Conservation (phyloP, 2,329 filamentous ascomycete species). For the Plenodomus lindquistii region DNA sequence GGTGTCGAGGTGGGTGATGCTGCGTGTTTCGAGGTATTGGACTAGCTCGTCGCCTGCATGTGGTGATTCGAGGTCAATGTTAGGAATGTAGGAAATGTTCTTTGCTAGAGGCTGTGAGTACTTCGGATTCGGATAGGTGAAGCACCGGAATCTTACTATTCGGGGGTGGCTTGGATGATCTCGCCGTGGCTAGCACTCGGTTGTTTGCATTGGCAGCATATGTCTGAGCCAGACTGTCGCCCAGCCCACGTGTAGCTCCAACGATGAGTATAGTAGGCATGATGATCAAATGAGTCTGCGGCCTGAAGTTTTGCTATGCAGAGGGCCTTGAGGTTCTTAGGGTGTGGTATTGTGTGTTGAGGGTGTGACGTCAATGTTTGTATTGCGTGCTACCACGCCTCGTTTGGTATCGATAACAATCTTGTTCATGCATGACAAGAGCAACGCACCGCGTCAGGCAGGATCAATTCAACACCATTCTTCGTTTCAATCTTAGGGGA, state of each 20-base stretch:
- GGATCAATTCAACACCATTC: no score
- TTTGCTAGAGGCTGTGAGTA: constrained; percentile 15
- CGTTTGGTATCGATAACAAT: neutral
- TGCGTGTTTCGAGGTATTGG: constrained; percentile 51
- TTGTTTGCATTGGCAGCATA: constrained; percentile 55
- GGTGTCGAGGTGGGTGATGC: constrained; percentile 44
- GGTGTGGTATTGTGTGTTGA: neutral
- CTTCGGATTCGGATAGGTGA: fast-evolving
- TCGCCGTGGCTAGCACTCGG: constrained; percentile 63
- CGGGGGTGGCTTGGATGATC: constrained; percentile 52
- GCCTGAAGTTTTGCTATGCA: neutral
- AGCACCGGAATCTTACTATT: constrained; percentile 15
- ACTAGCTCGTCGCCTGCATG: constrained; percentile 47
- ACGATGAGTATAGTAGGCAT: constrained; percentile 61
- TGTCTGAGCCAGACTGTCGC: constrained; percentile 61
- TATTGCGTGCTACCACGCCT: neutral
- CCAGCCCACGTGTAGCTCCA: constrained; percentile 70
- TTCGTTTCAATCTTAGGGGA: no score
- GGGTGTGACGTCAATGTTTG: neutral
- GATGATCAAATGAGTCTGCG: neutral
- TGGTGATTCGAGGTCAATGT: constrained; percentile 56
- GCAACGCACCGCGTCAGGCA: no score
- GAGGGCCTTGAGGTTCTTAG: neutral
- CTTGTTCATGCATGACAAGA: no score
- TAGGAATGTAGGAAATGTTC: constrained; percentile 60